Base-by-base conservation (phyloP, 1,139 yeast species). In the Pichia sp. region DNA sequence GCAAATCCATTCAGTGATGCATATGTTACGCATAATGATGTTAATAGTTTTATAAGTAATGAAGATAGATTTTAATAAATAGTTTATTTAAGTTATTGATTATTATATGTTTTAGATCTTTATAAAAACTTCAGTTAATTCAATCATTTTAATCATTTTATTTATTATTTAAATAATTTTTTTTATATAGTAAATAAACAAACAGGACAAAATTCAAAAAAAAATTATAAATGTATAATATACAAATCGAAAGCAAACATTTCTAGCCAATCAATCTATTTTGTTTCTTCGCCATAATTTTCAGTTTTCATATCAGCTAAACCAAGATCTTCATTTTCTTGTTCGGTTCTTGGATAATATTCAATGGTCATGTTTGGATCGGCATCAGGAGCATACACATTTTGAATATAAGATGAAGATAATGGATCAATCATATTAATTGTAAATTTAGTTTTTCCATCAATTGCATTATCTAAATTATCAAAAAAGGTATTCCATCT, bases 311-410 rank as follows among this genome's bases (percentile, higher is more conserved):
- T 89, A 64, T 90, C 96, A 60, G 79, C 79, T 64, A 94, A 74
- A 33, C 99, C 99, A 58, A 92, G 77, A 47, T 84, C 92, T 63
- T 94, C 98, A 63, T 92, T 89, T 67, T 90, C 95, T 57, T 83
- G 84, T 46, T 74, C 71, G 6, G 95, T 82, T 72, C 98, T 83
- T 57, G 88, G 96, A 60, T 81, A 87, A 53, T 90, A 96, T 67
- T 85, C 96, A 56, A 86, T 78, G 37, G 67, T 74, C 97, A 94
- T 92, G 65, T 90, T 88, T 57, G 99, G 99, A 70, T 94, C 98
- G 41, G 79, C 79, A 67, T 94, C 99, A 28, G 99, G 99, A 35
- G 99, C 99, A 64, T 89, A 94, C 9, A 90, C 95, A 64, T 94
- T 94, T 70, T 94, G 99, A 56, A 94, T 85, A 63, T 94, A 94